Percentiles rank a stretch among this genome's conserved stretches.
Conservation (phyloP, 73 alveolate species). For the Paramecium octaurelia region DNA sequence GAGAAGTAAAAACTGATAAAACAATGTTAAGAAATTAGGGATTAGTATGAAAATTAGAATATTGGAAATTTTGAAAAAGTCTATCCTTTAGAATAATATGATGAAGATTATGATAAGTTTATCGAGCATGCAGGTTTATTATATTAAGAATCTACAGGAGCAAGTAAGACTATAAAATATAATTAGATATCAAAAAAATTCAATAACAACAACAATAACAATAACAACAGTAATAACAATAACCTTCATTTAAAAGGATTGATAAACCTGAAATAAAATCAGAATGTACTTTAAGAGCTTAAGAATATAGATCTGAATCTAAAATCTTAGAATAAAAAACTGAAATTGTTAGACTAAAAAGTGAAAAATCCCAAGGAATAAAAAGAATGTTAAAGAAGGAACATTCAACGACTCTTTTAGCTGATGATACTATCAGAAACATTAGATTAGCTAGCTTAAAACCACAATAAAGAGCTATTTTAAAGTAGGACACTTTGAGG, state of each 20-base stretch:
- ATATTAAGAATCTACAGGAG: constrained; percentile 59
- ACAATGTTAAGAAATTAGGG: constrained; percentile 47
- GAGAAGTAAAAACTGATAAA: constrained; percentile 47
- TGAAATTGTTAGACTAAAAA: neutral
- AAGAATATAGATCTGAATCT: neutral
- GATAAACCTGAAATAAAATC: neutral
- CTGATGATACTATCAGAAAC: neutral
- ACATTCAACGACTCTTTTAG: neutral
- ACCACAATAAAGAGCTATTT: neutral
- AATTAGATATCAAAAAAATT: neutral
- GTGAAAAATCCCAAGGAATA: neutral
- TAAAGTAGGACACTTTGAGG: neutral
- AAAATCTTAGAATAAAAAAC: neutral
- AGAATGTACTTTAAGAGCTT: neutral
- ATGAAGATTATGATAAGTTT: constrained; percentile 38
- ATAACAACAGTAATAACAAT: neutral
- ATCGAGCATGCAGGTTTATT: neutral
- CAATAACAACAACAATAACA: neutral
- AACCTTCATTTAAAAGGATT: neutral
- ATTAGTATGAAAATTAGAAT: constrained; percentile 62
- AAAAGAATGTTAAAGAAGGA: neutral
- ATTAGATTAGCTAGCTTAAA: neutral
- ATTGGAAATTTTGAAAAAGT: constrained; percentile 61
- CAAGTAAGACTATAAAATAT: constrained; percentile 11
- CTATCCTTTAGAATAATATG: constrained; percentile 28